Evolutionary conservation across 2,329 filamentous ascomycete species (phyloP).

Genomic region (Trichophaea hybrida): DNA sequence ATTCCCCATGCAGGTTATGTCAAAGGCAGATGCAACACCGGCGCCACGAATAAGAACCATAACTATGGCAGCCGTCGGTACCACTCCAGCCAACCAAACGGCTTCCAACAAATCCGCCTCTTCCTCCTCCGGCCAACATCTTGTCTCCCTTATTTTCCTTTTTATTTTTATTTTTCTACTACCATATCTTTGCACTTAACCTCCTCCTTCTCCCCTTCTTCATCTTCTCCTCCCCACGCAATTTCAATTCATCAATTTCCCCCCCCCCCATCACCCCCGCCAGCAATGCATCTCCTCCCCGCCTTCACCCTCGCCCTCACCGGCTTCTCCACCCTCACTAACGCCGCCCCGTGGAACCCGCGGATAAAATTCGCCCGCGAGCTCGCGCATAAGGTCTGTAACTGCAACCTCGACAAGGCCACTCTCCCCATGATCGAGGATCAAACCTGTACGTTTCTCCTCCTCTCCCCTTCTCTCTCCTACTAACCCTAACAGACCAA

Average conservation of each 20-base stretch:
- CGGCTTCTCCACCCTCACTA: neutral
- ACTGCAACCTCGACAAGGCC: neutral
- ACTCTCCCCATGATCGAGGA: neutral
- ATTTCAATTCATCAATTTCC: neutral
- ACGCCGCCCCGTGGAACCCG: neutral
- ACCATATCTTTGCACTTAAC: neutral
- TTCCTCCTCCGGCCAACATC: neutral
- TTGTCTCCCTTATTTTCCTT: neutral
- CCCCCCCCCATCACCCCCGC: neutral
- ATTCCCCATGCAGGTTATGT: no score
- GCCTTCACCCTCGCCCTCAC: neutral
- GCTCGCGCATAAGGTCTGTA: neutral
- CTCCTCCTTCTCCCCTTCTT: neutral
- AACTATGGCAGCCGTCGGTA: no score
- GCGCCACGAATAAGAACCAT: no score
- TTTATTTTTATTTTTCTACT: neutral
- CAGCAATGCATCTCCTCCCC: neutral
- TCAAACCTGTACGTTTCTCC: neutral
- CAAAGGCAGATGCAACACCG: no score
- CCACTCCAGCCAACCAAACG: no score
- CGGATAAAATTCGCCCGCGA: neutral
- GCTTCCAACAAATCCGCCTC: no score
- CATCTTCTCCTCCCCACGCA: neutral
- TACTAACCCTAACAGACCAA: neutral
- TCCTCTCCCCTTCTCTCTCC: neutral